Conservation (phyloP, 2,329 filamentous ascomycete genomes). For the Venturia carpophila region DNA sequence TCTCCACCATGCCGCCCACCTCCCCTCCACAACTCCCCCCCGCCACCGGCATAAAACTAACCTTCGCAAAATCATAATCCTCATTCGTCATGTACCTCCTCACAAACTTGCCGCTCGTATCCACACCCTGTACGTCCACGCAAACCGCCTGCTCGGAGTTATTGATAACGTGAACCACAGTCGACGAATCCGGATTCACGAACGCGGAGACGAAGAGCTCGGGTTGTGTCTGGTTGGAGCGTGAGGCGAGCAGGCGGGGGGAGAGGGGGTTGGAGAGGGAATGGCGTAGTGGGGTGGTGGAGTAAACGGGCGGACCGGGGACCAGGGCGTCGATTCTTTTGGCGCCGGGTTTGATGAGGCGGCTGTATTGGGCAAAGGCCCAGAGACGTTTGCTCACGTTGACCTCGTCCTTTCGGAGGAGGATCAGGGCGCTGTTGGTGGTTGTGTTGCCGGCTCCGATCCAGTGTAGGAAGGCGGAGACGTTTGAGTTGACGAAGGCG, state of each 20-base stretch:
- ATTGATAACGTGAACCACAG: conserved; percentile 29
- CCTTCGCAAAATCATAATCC: conserved; percentile 22
- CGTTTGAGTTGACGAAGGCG: conserved; percentile 17
- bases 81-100: conserved; percentile 35
- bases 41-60: not conserved
- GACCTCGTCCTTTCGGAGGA: conserved; percentile 20
- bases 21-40: not conserved
- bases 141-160: conserved; percentile 23
- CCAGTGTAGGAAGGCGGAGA: conserved; percentile 17
- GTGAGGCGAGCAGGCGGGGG: not conserved
- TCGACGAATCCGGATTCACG: conserved; percentile 29
- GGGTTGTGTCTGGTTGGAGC: not conserved
- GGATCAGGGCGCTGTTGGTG: conserved; percentile 1
- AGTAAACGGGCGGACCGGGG: not conserved
- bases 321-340: not conserved
- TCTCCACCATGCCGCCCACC: not conserved
- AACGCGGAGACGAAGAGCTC: conserved; percentile 22
- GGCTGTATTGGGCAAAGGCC: conserved; percentile 20
- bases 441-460: not conserved
- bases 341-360: conserved; percentile 16
- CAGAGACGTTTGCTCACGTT: conserved; percentile 17
- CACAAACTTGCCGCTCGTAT: conserved; percentile 25
- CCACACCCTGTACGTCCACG: conserved; percentile 27
- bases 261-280: not conserved
- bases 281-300: not conserved